These are phyloP conservation scores for Phytophthora rubi DNA, from an alignment of 352 stramenopile species.

Conservation along the genomic window DNA sequence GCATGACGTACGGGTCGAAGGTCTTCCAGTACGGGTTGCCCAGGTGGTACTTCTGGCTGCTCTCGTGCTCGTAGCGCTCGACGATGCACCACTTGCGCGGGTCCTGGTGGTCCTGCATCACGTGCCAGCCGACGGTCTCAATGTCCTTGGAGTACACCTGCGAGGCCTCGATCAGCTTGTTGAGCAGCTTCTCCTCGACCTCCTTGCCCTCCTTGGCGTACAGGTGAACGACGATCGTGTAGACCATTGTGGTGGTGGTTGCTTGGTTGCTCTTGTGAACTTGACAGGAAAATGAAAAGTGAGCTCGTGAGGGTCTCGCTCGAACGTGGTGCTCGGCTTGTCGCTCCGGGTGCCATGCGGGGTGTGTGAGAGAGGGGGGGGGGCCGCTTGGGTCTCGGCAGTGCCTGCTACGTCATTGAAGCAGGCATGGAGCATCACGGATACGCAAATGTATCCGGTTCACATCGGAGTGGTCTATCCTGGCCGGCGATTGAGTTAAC, in stretches of 20 bases:
- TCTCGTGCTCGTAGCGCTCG: conserved; percentile 47
- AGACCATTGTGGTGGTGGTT: conserved; percentile 34
- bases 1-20: conserved; percentile 32
- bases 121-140: conserved; percentile 39
- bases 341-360: neutral
- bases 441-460: conserved; percentile 38
- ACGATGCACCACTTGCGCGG: conserved; percentile 47
- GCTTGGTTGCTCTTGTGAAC: conserved; percentile 19
- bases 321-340: neutral
- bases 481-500: conserved; percentile 25
- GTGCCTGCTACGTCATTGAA: conserved; percentile 36
- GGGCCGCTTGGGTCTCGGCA: conserved; percentile 19
- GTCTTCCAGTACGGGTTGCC: conserved; percentile 36
- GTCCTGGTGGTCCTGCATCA: conserved; percentile 44
- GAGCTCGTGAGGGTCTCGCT: conserved; percentile 11
- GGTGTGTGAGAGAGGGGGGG: neutral
- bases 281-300: conserved; percentile 38
- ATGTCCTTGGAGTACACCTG: conserved; percentile 47
- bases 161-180: conserved; percentile 45
- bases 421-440: conserved; percentile 15
- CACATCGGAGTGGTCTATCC: neutral
- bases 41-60: conserved; percentile 35
- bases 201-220: conserved; percentile 49
- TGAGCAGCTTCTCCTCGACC: conserved; percentile 45
- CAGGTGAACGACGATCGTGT: conserved; percentile 43